A percentile compares a stretch with the other conserved stretches of the same genome.
Conservation (phyloP, 2,329 filamentous ascomycete genomes). For the Orbilia ellipsospora region DNA sequence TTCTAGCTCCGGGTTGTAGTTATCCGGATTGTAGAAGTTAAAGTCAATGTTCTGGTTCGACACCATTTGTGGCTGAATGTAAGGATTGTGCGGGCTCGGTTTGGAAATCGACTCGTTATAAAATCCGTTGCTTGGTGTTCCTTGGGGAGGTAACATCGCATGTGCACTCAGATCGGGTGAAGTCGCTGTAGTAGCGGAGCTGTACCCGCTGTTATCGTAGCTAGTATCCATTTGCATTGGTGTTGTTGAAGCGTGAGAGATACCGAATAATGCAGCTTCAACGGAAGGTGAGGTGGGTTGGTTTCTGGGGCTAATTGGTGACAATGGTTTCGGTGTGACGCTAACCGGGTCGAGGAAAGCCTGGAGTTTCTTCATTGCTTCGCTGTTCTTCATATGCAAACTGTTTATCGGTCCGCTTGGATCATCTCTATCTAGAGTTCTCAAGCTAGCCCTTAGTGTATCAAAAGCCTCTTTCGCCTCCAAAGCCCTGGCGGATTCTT, state of each 20-base stretch:
- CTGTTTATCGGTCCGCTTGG: slow-evolving; percentile 36
- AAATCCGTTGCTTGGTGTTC: not conserved
- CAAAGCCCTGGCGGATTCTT: slow-evolving; percentile 39
- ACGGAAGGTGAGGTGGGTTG: slow-evolving; percentile 8
- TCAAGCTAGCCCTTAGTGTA: slow-evolving; percentile 35
- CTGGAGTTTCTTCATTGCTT: slow-evolving; percentile 52
- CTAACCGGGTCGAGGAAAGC: slow-evolving; percentile 47
- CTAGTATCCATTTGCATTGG: slow-evolving; percentile 47
- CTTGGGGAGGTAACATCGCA: slow-evolving; percentile 26
- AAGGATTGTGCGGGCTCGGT: slow-evolving; percentile 11
- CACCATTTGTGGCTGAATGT: slow-evolving; percentile 5
- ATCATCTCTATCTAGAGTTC: slow-evolving; percentile 40
- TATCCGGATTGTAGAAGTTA: slow-evolving; percentile 52
- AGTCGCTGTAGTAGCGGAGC: slow-evolving; percentile 1
- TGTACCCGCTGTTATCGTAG: slow-evolving; percentile 25
- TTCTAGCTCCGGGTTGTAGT: slow-evolving; percentile 48
- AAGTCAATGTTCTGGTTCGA: slow-evolving; percentile 29
- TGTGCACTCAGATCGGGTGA: slow-evolving; percentile 15
- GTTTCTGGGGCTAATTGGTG: slow-evolving; percentile 11
- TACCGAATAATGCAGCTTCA: slow-evolving; percentile 8
- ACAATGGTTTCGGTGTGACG: slow-evolving; percentile 40
- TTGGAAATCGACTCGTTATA: slow-evolving; percentile 26
- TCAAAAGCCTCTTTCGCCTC: slow-evolving; percentile 51
- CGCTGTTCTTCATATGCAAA: slow-evolving; percentile 53
- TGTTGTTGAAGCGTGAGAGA: slow-evolving; percentile 12